phyloP scores from a whole-genome alignment of 805 yeast genomes.

The Candida silvicultrix region DNA sequence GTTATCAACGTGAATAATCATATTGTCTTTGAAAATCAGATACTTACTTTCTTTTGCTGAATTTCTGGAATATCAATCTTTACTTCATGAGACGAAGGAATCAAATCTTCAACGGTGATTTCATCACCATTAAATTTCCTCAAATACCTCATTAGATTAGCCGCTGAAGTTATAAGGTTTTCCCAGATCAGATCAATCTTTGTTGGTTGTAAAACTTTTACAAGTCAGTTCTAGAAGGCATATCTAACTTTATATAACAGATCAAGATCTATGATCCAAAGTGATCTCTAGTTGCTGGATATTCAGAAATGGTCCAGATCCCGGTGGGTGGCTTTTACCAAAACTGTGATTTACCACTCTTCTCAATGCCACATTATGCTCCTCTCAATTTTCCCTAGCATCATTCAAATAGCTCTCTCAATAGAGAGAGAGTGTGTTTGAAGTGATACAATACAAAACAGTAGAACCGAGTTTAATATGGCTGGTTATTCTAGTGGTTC shows the following conservation, averaged over 20 bases:
- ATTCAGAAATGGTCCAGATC: neutral
- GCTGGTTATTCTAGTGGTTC: neutral
- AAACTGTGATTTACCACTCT: neutral
- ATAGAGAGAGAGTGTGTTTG: no score
- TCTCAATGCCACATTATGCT: neutral
- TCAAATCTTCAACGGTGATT: constrained; percentile 1
- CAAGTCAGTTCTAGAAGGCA: neutral
- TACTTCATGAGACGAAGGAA: constrained; percentile 3
- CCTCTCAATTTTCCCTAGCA: neutral
- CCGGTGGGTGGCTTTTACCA: neutral
- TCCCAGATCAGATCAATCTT: no score
- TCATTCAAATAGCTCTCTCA: no score
- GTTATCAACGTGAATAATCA: no score
- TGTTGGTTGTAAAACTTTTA: neutral
- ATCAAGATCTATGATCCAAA: neutral
- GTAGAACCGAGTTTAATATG: no score
- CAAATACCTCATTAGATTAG: neutral
- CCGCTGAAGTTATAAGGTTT: no score
- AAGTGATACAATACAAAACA: no score
- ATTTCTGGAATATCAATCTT: constrained; percentile 5
- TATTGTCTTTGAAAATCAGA: no score
- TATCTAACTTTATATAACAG: neutral
- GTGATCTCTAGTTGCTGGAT: neutral
- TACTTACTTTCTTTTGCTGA: neutral
- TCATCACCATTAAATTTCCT: constrained; percentile 1